Conservation (phyloP, 2,329 filamentous ascomycete genomes). For the Parafenestella ontariensis region DNA sequence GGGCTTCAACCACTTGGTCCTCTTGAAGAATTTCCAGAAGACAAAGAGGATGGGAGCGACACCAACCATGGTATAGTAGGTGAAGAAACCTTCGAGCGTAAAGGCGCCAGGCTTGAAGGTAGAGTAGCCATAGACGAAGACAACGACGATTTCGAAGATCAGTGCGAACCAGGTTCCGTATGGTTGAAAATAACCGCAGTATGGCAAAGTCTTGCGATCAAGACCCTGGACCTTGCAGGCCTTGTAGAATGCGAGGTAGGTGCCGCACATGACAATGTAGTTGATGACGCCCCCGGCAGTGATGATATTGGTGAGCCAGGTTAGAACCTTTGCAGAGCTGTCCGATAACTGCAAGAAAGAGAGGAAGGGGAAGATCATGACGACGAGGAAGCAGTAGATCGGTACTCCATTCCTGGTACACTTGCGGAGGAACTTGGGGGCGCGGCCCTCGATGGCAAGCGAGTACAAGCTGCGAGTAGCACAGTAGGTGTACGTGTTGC, state of each 20-base stretch:
- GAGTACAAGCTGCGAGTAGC: constrained; percentile 62
- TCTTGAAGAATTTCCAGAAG: constrained; percentile 70
- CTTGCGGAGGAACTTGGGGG: constrained; percentile 63
- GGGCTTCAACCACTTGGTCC: constrained; percentile 60
- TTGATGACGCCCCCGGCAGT: constrained; percentile 69
- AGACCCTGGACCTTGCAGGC: constrained; percentile 59
- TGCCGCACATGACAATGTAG: constrained; percentile 61
- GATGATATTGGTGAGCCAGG: constrained; percentile 75
- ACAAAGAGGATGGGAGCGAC: constrained; percentile 61
- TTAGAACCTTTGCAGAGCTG: constrained; percentile 70
- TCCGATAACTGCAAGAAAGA: constrained; percentile 76
- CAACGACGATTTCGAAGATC: constrained; percentile 56
- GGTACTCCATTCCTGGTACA: constrained; percentile 72
- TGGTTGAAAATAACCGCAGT: constrained; percentile 56
- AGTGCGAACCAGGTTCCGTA: constrained; percentile 61
- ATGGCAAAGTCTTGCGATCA: constrained; percentile 58
- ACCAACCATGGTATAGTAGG: constrained; percentile 62
- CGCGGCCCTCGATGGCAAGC: constrained; percentile 61
- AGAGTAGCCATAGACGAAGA: constrained; percentile 62
- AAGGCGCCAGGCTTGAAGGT: constrained; percentile 59
- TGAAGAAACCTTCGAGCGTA: constrained; percentile 59
- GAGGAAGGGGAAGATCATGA: constrained; percentile 72
- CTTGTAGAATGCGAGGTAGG: constrained; percentile 66
- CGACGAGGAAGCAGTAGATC: constrained; percentile 72
- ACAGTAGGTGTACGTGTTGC: constrained; percentile 63